These are phyloP conservation scores for Echinosophora koreensis DNA, from an alignment of 306 rosid genomes.

Conservation along the genomic window DNA sequence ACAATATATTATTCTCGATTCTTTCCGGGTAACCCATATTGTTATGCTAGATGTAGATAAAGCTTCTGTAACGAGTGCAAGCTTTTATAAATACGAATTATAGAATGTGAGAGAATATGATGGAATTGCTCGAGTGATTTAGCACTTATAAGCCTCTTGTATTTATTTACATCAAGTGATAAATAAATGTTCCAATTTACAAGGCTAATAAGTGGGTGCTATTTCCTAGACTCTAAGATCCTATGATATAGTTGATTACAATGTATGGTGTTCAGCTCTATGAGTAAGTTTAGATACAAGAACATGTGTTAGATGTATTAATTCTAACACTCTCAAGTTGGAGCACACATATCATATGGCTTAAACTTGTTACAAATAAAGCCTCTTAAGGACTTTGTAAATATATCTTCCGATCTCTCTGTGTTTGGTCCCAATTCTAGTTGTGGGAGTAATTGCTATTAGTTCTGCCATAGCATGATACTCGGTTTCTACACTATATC, in stretches of 20 bases:
- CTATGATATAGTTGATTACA: background rate
- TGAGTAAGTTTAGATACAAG: background rate
- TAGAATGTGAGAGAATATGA: too few relatives aligned
- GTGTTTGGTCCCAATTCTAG: too few relatives aligned
- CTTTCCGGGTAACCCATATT: background rate
- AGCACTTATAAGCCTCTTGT: background rate
- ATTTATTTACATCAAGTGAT: background rate
- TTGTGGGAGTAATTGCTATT: too few relatives aligned
- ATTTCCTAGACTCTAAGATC: background rate
- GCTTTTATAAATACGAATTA: background rate
- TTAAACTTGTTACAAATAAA: too few relatives aligned
- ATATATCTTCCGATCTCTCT: too few relatives aligned
- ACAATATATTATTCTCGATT: conserved; percentile 22
- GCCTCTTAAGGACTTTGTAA: too few relatives aligned
- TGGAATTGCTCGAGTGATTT: too few relatives aligned
- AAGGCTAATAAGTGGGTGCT: background rate
- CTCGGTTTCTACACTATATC: too few relatives aligned
- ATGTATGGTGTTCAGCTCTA: too few relatives aligned
- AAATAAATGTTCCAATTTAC: background rate
- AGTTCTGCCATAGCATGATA: too few relatives aligned
- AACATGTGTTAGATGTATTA: background rate
- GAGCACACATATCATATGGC: too few relatives aligned
- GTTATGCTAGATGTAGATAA: conserved; percentile 22
- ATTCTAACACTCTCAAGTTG: background rate
- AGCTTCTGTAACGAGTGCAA: conserved; percentile 1